Percentiles rank a stretch among this genome's conserved stretches.
phyloP scores from a whole-genome alignment of 345 rosid species.

The Rhodomyrtus tomentosa region DNA sequence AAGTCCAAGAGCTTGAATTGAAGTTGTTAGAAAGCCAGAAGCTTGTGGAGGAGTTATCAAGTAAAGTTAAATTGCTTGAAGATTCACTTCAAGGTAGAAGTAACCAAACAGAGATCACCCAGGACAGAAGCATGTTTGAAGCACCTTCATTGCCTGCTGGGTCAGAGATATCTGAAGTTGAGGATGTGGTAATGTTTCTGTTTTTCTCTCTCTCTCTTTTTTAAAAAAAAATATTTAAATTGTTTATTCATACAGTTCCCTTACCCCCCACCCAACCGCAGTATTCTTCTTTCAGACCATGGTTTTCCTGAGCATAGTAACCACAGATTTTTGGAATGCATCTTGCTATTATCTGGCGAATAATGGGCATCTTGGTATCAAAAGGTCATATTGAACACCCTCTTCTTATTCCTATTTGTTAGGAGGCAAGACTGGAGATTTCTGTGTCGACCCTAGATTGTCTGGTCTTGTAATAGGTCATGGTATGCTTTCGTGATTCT shows the following conservation, averaged over 20 bases:
- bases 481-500: background rate
- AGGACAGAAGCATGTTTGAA: constrained; percentile 69
- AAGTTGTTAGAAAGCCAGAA: constrained; percentile 66
- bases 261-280: background rate
- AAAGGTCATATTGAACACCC: background rate
- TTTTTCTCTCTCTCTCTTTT: no score
- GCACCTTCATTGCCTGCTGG: constrained; percentile 42
- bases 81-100: constrained; percentile 37
- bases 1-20: constrained; percentile 44
- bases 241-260: background rate
- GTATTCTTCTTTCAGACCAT: background rate
- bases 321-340: background rate
- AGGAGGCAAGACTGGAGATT: background rate
- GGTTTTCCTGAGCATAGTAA: background rate
- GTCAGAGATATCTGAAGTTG: constrained; percentile 83
- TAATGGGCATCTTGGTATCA: background rate
- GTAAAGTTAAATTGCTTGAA: constrained; percentile 52
- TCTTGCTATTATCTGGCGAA: background rate
- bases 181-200: constrained; percentile 45
- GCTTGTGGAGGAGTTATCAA: constrained; percentile 42
- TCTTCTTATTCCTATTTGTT: background rate
- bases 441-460: background rate
- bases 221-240: no score
- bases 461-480: background rate
- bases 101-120: constrained; percentile 41